Conservation (phyloP, 179 eudicot genomes). For the Silene coronaria region DNA sequence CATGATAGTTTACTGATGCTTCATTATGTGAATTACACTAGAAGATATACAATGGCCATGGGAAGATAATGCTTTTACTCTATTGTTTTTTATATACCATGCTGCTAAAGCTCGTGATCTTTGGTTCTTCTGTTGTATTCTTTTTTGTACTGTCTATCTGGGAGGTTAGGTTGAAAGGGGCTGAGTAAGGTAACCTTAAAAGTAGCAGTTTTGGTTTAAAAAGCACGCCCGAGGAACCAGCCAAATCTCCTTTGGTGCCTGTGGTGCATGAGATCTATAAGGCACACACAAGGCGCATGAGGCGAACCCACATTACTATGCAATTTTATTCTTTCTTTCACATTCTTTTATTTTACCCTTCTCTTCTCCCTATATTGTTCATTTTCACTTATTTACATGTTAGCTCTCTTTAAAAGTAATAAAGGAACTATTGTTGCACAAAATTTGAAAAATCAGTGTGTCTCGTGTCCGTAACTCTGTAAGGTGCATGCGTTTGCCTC, state of each 20-base stretch:
- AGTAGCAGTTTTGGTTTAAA: neutral
- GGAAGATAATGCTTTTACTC: neutral
- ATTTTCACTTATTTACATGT: no score
- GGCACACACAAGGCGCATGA: no score
- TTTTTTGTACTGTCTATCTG: neutral
- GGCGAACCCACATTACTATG: neutral
- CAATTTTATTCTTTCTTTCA: no score
- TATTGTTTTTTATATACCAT: neutral
- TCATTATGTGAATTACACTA: neutral
- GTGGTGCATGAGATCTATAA: no score
- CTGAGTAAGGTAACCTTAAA: conserved; percentile 5
- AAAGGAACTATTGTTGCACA: no score
- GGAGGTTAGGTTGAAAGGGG: neutral
- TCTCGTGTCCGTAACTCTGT: no score
- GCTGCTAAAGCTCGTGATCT: neutral
- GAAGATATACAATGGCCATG: neutral
- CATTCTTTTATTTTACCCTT: neutral
- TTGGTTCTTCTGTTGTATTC: neutral
- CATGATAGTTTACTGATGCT: neutral
- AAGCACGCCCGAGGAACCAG: no score
- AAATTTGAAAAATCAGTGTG: no score
- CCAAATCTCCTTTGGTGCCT: no score
- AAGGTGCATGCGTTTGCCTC: no score
- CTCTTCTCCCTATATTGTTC: no score
- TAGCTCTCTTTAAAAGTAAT: no score